Conservation (phyloP, 306 rosid genomes). For the Pyrus bretschneideri region DNA sequence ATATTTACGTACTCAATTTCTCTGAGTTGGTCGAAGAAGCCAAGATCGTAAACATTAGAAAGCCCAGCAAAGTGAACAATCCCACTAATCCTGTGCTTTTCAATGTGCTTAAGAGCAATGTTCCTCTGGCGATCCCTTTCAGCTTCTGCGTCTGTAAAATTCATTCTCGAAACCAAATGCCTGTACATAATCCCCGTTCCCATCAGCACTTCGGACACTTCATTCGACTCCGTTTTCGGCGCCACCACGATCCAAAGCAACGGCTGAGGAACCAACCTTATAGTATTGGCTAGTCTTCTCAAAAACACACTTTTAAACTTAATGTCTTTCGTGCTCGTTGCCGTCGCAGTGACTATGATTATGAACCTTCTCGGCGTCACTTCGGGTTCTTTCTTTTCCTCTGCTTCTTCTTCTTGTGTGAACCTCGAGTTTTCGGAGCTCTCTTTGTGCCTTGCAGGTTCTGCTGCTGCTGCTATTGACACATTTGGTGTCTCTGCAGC, state of each 20-base stretch:
- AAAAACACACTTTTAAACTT: conserved; percentile 43
- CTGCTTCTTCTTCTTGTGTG: not conserved
- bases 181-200: conserved; percentile 84
- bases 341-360: conserved; percentile 82
- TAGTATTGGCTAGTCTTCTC: conserved; percentile 68
- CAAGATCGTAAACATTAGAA: conserved; percentile 77
- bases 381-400: conserved; percentile 7
- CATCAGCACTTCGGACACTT: conserved; percentile 48
- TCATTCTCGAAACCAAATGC: conserved; percentile 69
- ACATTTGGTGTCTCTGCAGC: conserved; percentile 18
- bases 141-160: conserved; percentile 66
- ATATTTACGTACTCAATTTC: conserved; percentile 58
- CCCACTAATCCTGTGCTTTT: conserved; percentile 72
- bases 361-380: conserved; percentile 41
- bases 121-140: conserved; percentile 86
- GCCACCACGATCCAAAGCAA: conserved; percentile 88
- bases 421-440: conserved; percentile 10
- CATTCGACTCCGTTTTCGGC: conserved; percentile 39
- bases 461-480: not conserved
- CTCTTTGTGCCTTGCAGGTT: conserved; percentile 12
- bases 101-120: conserved; percentile 79
- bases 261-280: conserved; percentile 62
- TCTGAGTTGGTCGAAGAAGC: conserved; percentile 77
- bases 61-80: conserved; percentile 92
- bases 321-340: conserved; percentile 53